Percentiles rank a stretch among this genome's conserved stretches.
phyloP scores from a whole-genome alignment of 495 filamentous ascomycete genomes.

The Penicillium lagena region DNA sequence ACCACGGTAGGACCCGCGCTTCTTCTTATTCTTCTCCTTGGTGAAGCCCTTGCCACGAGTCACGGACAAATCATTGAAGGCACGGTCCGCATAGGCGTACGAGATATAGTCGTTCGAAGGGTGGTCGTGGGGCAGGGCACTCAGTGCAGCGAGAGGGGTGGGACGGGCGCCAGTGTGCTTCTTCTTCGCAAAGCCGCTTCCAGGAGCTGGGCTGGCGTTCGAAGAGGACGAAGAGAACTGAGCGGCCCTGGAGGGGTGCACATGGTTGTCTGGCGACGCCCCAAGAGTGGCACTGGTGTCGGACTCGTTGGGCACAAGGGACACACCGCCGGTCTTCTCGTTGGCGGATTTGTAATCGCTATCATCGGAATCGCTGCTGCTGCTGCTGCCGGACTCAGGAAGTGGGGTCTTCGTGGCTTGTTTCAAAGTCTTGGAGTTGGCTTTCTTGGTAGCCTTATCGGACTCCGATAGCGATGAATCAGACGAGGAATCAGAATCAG shows the following conservation, averaged over 20 bases:
- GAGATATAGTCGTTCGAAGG: constrained; percentile 66
- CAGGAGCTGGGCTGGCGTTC: constrained; percentile 38
- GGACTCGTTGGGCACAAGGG: constrained; percentile 9
- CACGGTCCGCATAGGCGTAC: constrained; percentile 84
- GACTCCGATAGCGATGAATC: constrained; percentile 25
- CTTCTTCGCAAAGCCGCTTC: constrained; percentile 41
- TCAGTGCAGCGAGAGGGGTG: constrained; percentile 41
- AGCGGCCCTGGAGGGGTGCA: constrained; percentile 13
- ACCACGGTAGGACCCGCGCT: constrained; percentile 76
- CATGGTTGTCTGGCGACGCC: constrained; percentile 21
- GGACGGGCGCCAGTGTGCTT: constrained; percentile 42
- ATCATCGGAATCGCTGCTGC: constrained; percentile 19
- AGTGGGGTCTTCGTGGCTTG: constrained; percentile 48
- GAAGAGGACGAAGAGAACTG: constrained; percentile 28
- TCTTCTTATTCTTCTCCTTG: constrained; percentile 99
- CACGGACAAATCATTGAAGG: constrained; percentile 77
- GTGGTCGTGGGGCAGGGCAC: constrained; percentile 38
- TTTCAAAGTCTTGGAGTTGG: constrained; percentile 33
- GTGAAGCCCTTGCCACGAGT: constrained; percentile 97
- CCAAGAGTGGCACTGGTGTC: constrained; percentile 28
- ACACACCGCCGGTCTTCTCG: constrained; percentile 13
- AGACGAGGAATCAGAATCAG: constrained; percentile 21
- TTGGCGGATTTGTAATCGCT: constrained; percentile 17
- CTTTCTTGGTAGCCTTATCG: constrained; percentile 22
- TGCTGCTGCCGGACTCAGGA: constrained; percentile 33